These are phyloP conservation scores for Penicillium maclennaniae DNA, from an alignment of 495 filamentous ascomycete genomes.

Conservation along the genomic window DNA sequence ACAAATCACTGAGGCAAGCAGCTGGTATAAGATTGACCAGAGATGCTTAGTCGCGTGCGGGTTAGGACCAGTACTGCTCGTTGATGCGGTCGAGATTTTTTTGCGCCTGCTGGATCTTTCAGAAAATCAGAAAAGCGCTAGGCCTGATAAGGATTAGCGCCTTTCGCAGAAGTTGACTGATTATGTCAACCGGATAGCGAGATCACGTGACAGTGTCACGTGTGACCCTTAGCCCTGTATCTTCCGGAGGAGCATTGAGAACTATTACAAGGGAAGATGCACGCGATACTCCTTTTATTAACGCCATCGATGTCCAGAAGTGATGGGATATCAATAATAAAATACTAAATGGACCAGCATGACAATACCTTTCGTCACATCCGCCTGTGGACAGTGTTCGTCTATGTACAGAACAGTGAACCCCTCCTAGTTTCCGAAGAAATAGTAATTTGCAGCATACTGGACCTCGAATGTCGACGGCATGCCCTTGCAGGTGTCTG, in stretches of 20 bases:
- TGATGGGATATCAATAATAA: background rate
- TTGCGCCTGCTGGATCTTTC: slow-evolving; percentile 43
- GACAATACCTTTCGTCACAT: slow-evolving; percentile 5
- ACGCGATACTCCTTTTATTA: slow-evolving; percentile 7
- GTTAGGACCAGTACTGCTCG: slow-evolving; percentile 41
- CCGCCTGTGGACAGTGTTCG: slow-evolving; percentile 2
- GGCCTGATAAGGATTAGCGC: slow-evolving; percentile 22
- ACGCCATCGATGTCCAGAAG: background rate
- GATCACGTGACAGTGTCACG: slow-evolving; percentile 26
- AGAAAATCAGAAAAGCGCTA: slow-evolving; percentile 47
- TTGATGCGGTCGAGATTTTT: slow-evolving; percentile 48
- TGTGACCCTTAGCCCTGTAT: slow-evolving; percentile 24
- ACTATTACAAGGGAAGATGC: background rate
- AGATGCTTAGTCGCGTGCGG: slow-evolving; percentile 26
- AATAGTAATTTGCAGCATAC: slow-evolving; percentile 77
- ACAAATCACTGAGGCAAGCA: slow-evolving; percentile 18
- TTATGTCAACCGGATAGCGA: slow-evolving; percentile 31
- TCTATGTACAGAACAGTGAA: slow-evolving; percentile 20
- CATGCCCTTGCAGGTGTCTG: slow-evolving; percentile 68
- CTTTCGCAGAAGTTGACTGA: slow-evolving; percentile 3
- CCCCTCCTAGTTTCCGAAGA: slow-evolving; percentile 40
- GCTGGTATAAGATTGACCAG: slow-evolving; percentile 23
- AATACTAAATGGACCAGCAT: slow-evolving; percentile 8
- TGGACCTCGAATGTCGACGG: slow-evolving; percentile 60
- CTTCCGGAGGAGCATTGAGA: background rate